Evolutionary conservation across 1,284 basidiomycete species (phyloP).

Genomic region (Hemileia vastatrix): DNA sequence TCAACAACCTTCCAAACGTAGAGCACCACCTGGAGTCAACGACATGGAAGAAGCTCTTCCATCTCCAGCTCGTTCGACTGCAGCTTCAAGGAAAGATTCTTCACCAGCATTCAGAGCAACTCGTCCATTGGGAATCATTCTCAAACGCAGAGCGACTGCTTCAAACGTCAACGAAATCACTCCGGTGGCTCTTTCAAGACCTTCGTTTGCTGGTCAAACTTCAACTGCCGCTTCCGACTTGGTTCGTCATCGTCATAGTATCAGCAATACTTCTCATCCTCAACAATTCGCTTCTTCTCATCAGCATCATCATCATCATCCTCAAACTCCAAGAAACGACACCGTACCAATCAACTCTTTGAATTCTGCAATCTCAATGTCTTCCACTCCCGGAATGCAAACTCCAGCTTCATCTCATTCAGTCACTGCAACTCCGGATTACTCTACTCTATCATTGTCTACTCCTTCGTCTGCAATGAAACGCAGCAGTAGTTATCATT

Average conservation of each 20-base stretch:
- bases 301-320: too few relatives aligned
- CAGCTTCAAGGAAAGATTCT: background rate
- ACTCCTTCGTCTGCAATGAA: conserved; percentile 27
- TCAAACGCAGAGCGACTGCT: background rate
- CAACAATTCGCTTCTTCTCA: conserved; percentile 25
- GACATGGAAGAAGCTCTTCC: background rate
- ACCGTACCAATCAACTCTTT: background rate
- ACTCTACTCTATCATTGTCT: conserved; percentile 25
- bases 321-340: conserved; percentile 26
- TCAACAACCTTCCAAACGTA: background rate
- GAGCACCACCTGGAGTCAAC: background rate
- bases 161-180: background rate
- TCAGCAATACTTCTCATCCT: conserved; percentile 24
- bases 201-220: background rate
- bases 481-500: conserved; percentile 24
- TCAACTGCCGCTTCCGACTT: background rate
- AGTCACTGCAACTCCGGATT: too few relatives aligned
- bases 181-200: background rate
- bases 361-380: background rate
- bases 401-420: too few relatives aligned
- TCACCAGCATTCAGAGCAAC: background rate
- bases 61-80: background rate
- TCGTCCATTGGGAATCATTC: background rate
- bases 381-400: too few relatives aligned
- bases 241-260: background rate